phyloP scores from a whole-genome alignment of 768 basidiomycete genomes.

The Termitomyces sp. region DNA sequence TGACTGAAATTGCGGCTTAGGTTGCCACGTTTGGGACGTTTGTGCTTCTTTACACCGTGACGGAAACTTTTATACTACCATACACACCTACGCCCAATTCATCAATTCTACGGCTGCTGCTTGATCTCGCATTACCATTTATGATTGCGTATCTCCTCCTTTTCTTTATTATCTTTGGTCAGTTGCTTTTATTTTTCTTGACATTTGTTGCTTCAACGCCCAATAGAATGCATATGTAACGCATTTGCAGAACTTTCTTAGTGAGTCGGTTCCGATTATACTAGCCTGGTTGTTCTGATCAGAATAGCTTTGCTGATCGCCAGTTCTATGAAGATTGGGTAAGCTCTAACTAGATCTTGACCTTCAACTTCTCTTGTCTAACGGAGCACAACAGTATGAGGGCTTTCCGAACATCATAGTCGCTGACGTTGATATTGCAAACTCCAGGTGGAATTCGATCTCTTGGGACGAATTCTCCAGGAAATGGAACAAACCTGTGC shows the following conservation, averaged over 20 bases:
- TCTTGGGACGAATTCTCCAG: conserved; percentile 97
- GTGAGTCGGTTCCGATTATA: conserved; percentile 38
- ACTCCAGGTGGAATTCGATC: conserved; percentile 84
- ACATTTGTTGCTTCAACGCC: not conserved
- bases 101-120: conserved; percentile 67
- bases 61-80: conserved; percentile 92
- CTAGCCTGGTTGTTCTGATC: not conserved
- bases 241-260: conserved; percentile 90
- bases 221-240: conserved; percentile 90
- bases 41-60: conserved; percentile 86
- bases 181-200: conserved; percentile 10
- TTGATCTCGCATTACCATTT: conserved; percentile 89
- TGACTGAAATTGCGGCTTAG: conserved; percentile 33
- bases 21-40: conserved; percentile 96
- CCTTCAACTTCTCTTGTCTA: not conserved
- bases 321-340: conserved; percentile 98
- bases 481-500: conserved; percentile 98
- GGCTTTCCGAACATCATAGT: not conserved
- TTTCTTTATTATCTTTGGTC: conserved; percentile 84
- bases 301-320: conserved; percentile 83
- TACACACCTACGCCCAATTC: conserved; percentile 63
- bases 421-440: not conserved
- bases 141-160: conserved; percentile 88
- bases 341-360: conserved; percentile 14
- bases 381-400: conserved; percentile 11